Conservation (phyloP, 306 rosid species). For the Dalbergia cultrata region DNA sequence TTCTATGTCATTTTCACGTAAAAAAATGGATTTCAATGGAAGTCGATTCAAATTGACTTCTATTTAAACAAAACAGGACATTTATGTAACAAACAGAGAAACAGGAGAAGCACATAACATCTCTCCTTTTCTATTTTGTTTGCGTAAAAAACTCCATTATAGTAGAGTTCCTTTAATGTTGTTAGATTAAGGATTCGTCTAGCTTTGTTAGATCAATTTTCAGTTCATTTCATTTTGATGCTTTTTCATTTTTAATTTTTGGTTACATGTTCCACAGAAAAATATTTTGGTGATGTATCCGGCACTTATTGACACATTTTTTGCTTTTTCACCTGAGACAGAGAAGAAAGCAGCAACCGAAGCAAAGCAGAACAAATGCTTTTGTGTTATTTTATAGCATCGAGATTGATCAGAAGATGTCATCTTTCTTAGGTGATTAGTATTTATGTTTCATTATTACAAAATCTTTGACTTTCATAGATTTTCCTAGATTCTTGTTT, state of each 20-base stretch:
- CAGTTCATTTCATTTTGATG: constrained; percentile 14
- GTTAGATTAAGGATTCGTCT: too few species aligned
- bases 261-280: too few species aligned
- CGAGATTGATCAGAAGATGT: constrained; percentile 41
- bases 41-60: too few species aligned
- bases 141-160: too few species aligned
- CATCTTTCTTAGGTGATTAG: constrained; percentile 49
- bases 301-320: constrained; percentile 22
- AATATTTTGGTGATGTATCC: neutral
- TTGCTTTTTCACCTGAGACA: constrained; percentile 44
- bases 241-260: neutral
- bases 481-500: constrained; percentile 31
- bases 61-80: too few species aligned
- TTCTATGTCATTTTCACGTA: too few species aligned
- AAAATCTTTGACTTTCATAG: constrained; percentile 20
- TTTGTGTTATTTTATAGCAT: constrained; percentile 78
- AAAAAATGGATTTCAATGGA: too few species aligned
- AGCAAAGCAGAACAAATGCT: constrained; percentile 65
- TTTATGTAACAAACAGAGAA: too few species aligned
- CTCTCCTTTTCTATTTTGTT: too few species aligned
- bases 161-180: too few species aligned
- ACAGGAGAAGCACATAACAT: too few species aligned
- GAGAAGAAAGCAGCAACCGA: constrained; percentile 77
- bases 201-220: neutral
- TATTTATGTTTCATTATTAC: constrained; percentile 32